Conservation (phyloP, 1,284 basidiomycete genomes). For the Xerocomus minutiporus region DNA sequence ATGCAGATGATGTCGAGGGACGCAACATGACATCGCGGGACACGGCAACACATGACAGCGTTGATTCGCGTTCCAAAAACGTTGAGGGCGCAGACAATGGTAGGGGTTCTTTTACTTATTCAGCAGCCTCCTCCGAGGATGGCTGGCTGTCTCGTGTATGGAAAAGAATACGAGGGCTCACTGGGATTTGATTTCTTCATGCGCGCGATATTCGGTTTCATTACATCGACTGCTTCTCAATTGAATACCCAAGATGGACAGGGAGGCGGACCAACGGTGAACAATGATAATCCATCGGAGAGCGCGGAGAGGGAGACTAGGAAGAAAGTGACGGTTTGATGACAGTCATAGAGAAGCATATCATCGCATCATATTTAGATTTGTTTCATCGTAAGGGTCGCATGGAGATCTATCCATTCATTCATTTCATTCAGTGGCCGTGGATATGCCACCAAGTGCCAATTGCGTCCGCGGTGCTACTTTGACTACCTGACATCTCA, state of each 20-base stretch:
- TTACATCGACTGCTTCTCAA: conserved; percentile 34
- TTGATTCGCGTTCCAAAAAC: conserved; percentile 21
- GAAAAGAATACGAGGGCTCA: conserved; percentile 63
- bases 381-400: conserved; percentile 17
- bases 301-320: conserved; percentile 33
- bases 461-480: conserved; percentile 14
- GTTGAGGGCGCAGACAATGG: conserved; percentile 49
- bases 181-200: conserved; percentile 58
- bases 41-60: conserved; percentile 19
- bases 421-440: conserved; percentile 10
- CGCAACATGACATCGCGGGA: conserved; percentile 34
- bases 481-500: conserved; percentile 3
- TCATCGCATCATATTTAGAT: conserved; percentile 20
- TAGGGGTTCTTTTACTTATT: conserved; percentile 64
- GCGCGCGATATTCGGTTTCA: conserved; percentile 37
- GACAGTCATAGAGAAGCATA: conserved; percentile 32
- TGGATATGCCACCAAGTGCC: conserved; percentile 5
- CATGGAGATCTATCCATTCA: conserved; percentile 14
- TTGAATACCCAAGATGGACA: conserved; percentile 26
- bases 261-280: conserved; percentile 15
- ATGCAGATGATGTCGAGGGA: conserved; percentile 91
- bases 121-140: conserved; percentile 48
- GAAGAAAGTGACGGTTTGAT: conserved; percentile 43
- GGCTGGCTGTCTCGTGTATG: conserved; percentile 66
- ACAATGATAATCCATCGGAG: conserved; percentile 26